Evolutionary conservation across 306 rosid species (phyloP), one percentile per base, ranked within the genome.

Genomic region (Datisca glomerata): DNA sequence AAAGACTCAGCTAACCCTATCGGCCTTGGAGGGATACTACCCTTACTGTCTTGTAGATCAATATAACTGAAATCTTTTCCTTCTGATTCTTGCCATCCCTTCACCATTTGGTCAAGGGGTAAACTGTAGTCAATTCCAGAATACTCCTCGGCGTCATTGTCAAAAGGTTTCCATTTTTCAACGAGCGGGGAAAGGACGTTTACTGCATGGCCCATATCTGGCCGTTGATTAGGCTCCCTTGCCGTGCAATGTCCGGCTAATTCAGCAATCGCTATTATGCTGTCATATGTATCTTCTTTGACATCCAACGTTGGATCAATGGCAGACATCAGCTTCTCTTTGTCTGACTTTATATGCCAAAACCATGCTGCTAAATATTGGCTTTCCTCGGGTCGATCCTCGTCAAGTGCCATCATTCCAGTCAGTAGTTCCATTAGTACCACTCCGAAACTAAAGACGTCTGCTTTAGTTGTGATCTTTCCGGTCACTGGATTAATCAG

Each of bases 361-460:
- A 91, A 91, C 98, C 98, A 91, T 20, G 96, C 84, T 3, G 92
- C 96, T 41, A 91, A 59, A 78, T 91, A 78, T 37, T 78, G 98
- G 57, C 74, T 72, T 65, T 91, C 98, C 61, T 91, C 98, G 0
- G 98, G 72, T 49, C 96, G 70, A 36, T 65, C 57, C 24, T 84
- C 98, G 23, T 84, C 98, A 17, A 91, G 92, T 25, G 98, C 96
- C 96, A 75, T 78, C 66, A 80, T 41, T 53, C 98, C 98, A 2
- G 98, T 84, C 64, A 91, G 23, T 9, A 91, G 69, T 72, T 91
- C 98, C 98, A 91, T 84, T 45, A 91, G 57, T 22, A 91, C 98
- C 43, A 91, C 98, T n/a, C 98, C 98, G 3, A 80, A 91, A 70
- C 98, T 91, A 61, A 91, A 91, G 57, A 91, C 98, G 62, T 91